A percentile compares a stretch with the other conserved stretches of the same genome.
phyloP scores from a whole-genome alignment of 179 eudicot species.

The Gypsophila paniculata region DNA sequence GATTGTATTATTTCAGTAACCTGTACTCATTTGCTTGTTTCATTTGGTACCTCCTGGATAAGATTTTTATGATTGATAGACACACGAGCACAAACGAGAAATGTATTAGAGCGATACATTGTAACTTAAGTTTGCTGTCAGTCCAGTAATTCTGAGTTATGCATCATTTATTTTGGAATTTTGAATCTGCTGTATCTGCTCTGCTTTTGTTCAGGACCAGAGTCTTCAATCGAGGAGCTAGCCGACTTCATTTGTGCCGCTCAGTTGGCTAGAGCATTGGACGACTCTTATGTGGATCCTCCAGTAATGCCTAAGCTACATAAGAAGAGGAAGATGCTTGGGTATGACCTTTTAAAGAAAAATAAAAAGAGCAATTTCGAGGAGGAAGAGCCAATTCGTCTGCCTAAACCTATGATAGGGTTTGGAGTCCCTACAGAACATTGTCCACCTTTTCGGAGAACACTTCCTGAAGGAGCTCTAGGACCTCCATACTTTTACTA shows the following conservation, averaged over 20 bases:
- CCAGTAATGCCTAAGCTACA: not conserved
- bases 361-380: slow-evolving; percentile 13
- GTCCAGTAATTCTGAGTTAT: too few relatives aligned
- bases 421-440: slow-evolving; percentile 46
- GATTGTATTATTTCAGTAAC: not conserved
- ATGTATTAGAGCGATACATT: not conserved
- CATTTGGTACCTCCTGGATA: not conserved
- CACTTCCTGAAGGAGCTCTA: slow-evolving; percentile 39
- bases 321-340: slow-evolving; percentile 15
- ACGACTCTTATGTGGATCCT: slow-evolving; percentile 19
- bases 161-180: not conserved
- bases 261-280: slow-evolving; percentile 41
- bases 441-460: not conserved
- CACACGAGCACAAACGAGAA: not conserved
- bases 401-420: slow-evolving; percentile 66
- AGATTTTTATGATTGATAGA: not conserved
- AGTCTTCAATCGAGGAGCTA: slow-evolving; percentile 35
- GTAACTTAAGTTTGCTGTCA: not conserved
- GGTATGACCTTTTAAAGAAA: not conserved
- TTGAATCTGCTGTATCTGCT: not conserved
- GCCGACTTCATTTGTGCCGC: slow-evolving; percentile 60
- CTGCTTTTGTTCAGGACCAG: slow-evolving; percentile 21
- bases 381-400: slow-evolving; percentile 3
- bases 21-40: not conserved
- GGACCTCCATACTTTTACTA: slow-evolving; percentile 68